phyloP scores from a whole-genome alignment of 1,284 basidiomycete genomes.

The Amylostereum areolatum region DNA sequence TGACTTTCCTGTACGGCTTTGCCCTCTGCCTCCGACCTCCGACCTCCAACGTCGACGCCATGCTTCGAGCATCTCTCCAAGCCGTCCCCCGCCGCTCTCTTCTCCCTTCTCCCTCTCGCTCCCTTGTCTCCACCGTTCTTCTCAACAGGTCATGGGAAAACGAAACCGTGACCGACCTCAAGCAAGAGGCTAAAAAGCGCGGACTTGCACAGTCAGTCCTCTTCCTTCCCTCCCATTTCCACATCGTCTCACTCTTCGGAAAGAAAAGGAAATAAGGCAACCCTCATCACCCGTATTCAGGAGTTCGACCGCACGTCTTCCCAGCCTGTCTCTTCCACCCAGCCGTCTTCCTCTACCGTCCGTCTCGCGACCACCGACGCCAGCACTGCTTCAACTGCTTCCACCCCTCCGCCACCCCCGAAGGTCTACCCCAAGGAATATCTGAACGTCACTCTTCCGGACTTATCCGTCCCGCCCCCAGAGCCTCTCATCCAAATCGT shows the following conservation, averaged over 20 bases:
- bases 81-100: no score
- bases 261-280: constrained; percentile 57
- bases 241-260: constrained; percentile 6
- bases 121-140: constrained; percentile 63
- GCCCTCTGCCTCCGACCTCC: no score
- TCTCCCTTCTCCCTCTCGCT: constrained; percentile 9
- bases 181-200: constrained; percentile 57
- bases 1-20: no score
- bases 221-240: constrained; percentile 2
- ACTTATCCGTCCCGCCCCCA: constrained; percentile 37
- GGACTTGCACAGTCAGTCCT: constrained; percentile 56
- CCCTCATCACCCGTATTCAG: constrained; percentile 48
- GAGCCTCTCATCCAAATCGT: constrained; percentile 54
- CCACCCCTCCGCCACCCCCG: constrained; percentile 9
- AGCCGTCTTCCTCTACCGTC: constrained; percentile 6
- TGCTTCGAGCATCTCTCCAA: no score
- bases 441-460: constrained; percentile 51
- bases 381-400: constrained; percentile 26
- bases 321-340: constrained; percentile 11
- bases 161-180: constrained; percentile 54
- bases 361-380: constrained; percentile 19
- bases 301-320: constrained; percentile 36
- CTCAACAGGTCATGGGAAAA: constrained; percentile 60
- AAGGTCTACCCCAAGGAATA: constrained; percentile 25
- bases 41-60: no score